These are phyloP conservation scores for Rhodamnia argentea DNA, from an alignment of 345 rosid species.

Conservation along the genomic window DNA sequence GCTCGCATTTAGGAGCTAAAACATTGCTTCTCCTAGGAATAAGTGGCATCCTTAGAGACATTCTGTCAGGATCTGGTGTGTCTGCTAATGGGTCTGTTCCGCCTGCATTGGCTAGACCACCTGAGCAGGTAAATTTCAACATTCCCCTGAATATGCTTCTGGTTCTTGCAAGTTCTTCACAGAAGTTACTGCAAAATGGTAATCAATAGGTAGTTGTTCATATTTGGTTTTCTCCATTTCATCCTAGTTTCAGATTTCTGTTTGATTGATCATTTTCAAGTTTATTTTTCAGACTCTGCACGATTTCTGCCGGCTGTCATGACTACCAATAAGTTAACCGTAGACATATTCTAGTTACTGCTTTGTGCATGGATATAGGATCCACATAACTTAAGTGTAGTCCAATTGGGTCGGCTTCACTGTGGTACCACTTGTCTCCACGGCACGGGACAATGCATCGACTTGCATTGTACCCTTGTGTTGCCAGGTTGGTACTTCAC, in stretches of 20 bases:
- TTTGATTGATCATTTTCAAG: background rate
- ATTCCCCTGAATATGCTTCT: background rate
- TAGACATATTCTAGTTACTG: background rate
- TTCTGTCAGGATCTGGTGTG: conserved; percentile 78
- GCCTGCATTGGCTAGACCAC: conserved; percentile 86
- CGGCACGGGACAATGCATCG: background rate
- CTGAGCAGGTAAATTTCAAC: conserved; percentile 66
- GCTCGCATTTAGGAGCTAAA: conserved; percentile 89
- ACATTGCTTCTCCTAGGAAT: conserved; percentile 90
- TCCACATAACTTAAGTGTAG: background rate
- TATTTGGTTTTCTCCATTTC: background rate
- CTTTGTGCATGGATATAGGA: background rate
- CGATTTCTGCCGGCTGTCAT: background rate
- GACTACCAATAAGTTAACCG: background rate
- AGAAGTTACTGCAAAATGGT: background rate
- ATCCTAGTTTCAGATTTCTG: background rate
- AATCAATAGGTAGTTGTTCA: background rate
- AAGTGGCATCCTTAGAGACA: conserved; percentile 89
- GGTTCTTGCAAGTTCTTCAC: background rate
- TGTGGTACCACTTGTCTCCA: background rate
- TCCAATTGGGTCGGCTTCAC: background rate
- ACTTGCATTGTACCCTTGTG: background rate
- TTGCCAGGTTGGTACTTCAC: background rate
- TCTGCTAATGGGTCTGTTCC: conserved; percentile 77
- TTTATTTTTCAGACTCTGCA: background rate